Evolutionary conservation across 2,329 filamentous ascomycete species (phyloP).

Genomic region (Epichloe festucae): DNA sequence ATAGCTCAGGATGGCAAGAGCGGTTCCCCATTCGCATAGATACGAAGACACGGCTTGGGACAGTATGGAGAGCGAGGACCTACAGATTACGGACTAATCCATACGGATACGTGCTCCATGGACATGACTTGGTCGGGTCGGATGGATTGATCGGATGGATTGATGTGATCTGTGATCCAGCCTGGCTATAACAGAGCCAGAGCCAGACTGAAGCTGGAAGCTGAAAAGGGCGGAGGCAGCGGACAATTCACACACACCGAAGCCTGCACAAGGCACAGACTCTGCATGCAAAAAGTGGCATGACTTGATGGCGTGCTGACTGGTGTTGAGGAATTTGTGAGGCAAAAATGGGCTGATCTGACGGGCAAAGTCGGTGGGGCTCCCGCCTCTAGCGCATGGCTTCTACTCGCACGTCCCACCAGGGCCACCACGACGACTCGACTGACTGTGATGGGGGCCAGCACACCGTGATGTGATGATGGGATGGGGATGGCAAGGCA

Average conservation of each 20-base stretch:
- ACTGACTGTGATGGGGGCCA: too few species aligned
- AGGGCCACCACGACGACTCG: neutral
- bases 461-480: too few species aligned
- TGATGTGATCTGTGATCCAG: neutral
- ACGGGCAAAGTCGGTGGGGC: slow-evolving; percentile 7
- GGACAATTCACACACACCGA: neutral
- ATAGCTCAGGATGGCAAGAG: neutral
- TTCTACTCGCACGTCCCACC: neutral
- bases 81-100: neutral
- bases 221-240: slow-evolving; percentile 2
- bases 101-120: too few species aligned
- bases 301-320: slow-evolving; percentile 19
- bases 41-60: neutral
- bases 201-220: neutral
- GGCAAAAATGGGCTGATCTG: slow-evolving; percentile 25
- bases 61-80: neutral
- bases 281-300: slow-evolving; percentile 20
- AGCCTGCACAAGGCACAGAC: neutral
- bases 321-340: slow-evolving; percentile 17
- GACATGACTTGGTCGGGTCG: neutral
- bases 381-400: slow-evolving; percentile 1
- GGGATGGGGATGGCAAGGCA: too few species aligned
- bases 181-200: neutral
- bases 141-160: neutral
- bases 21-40: neutral